These are phyloP conservation scores for Parathielavia appendiculata DNA, from an alignment of 495 filamentous ascomycete genomes.

Conservation along the genomic window DNA sequence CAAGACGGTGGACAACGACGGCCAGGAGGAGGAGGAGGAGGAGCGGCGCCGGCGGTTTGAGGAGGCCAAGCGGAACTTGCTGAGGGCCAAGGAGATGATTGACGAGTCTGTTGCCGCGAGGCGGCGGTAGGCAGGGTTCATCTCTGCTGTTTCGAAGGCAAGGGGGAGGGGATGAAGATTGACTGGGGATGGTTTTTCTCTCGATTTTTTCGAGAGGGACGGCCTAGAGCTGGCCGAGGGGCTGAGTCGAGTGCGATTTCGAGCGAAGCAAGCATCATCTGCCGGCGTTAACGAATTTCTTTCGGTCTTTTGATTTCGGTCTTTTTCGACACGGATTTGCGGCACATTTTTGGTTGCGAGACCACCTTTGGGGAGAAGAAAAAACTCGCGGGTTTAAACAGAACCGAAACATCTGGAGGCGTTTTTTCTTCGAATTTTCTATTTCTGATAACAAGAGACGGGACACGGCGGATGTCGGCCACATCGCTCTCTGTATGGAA, in stretches of 20 bases:
- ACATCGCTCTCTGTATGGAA: background rate
- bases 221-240: background rate
- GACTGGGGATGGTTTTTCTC: background rate
- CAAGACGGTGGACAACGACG: background rate
- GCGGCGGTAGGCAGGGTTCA: background rate
- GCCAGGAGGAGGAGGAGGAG: conserved; percentile 20
- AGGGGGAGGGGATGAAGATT: background rate
- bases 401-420: background rate
- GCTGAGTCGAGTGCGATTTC: background rate
- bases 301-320: background rate
- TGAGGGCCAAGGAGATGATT: conserved; percentile 25
- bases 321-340: background rate
- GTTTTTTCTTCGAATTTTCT: background rate
- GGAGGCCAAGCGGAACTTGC: conserved; percentile 36
- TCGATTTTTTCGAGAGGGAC: too few relatives aligned
- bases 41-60: conserved; percentile 29
- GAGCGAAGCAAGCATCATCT: background rate
- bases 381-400: conserved; percentile 9
- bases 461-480: background rate
- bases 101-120: background rate
- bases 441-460: background rate
- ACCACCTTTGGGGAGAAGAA: background rate
- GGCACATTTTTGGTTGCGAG: conserved; percentile 2
- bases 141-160: too few relatives aligned
- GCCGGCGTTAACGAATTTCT: background rate